These are phyloP conservation scores for Diaporthe sp. DNA, from an alignment of 2,329 filamentous ascomycete species.

Conservation along the genomic window DNA sequence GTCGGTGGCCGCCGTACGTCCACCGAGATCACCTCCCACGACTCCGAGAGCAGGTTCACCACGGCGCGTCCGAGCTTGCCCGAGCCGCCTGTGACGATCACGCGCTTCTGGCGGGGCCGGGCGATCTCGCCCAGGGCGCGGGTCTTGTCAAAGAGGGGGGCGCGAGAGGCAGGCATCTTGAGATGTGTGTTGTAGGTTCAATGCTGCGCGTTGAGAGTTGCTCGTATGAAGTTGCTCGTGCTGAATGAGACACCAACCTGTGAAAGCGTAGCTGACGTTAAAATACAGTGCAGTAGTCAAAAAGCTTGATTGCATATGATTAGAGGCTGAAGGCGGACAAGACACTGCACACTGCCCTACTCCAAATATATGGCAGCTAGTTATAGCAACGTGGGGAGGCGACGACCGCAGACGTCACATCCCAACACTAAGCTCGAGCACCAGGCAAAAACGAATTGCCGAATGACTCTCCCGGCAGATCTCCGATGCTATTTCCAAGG, in stretches of 20 bases:
- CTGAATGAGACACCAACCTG: neutral
- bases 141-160: slow-evolving; percentile 34
- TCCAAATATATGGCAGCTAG: slow-evolving; percentile 6
- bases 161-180: slow-evolving; percentile 16
- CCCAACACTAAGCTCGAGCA: neutral
- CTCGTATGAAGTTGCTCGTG: neutral
- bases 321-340: neutral
- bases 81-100: slow-evolving; percentile 40
- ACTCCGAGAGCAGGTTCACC: slow-evolving; percentile 24
- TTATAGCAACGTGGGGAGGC: neutral
- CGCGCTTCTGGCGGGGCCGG: slow-evolving; percentile 34
- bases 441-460: slow-evolving; percentile 16
- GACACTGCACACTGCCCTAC: too few relatives aligned
- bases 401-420: slow-evolving; percentile 15
- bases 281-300: neutral
- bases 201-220: neutral
- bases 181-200: neutral
- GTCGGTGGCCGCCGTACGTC: slow-evolving; percentile 38
- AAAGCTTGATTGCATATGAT: neutral
- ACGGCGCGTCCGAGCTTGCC: slow-evolving; percentile 39
- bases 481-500: neutral
- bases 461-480: neutral
- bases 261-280: neutral
- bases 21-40: slow-evolving; percentile 40
- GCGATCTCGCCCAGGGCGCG: slow-evolving; percentile 37